Evolutionary conservation across 163 green algal species (phyloP).

Genomic region (Scenedesmus sp.): DNA sequence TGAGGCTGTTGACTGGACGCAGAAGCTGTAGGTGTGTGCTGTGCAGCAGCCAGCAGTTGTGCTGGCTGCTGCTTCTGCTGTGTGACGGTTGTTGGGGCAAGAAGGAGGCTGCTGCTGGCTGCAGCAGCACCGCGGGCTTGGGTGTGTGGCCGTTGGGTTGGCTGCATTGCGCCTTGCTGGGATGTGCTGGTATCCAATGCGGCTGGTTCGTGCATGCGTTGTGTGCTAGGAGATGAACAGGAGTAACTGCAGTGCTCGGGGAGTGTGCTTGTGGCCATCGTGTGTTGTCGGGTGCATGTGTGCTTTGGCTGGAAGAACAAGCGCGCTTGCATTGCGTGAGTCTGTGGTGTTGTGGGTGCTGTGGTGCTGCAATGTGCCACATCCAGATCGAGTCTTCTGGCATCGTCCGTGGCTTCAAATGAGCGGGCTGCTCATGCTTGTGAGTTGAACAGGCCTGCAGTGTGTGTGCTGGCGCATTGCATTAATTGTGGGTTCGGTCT

Average conservation of each 20-base stretch:
- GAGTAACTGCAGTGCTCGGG: neutral
- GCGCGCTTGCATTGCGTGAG: neutral
- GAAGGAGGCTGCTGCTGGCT: neutral
- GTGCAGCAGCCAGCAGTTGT: neutral
- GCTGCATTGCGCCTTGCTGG: neutral
- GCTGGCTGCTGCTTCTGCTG: neutral
- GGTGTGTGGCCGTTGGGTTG: neutral
- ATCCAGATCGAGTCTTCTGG: neutral
- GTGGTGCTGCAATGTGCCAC: conserved; percentile 11
- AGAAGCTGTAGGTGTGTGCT: neutral
- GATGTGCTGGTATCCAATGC: neutral
- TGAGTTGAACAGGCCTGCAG: too few species aligned
- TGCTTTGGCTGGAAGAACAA: neutral
- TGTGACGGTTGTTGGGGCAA: neutral
- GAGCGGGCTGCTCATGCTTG: neutral
- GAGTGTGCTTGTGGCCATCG: neutral
- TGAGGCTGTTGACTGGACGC: neutral
- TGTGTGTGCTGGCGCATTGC: too few species aligned
- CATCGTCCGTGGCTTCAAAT: neutral
- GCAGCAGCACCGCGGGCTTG: neutral
- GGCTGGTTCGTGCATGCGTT: neutral
- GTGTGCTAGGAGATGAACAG: neutral
- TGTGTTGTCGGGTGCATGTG: neutral
- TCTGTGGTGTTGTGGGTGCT: neutral
- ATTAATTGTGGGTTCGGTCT: too few species aligned